Conservation (phyloP, 1,284 basidiomycete species). For the Gomphus sp. region DNA sequence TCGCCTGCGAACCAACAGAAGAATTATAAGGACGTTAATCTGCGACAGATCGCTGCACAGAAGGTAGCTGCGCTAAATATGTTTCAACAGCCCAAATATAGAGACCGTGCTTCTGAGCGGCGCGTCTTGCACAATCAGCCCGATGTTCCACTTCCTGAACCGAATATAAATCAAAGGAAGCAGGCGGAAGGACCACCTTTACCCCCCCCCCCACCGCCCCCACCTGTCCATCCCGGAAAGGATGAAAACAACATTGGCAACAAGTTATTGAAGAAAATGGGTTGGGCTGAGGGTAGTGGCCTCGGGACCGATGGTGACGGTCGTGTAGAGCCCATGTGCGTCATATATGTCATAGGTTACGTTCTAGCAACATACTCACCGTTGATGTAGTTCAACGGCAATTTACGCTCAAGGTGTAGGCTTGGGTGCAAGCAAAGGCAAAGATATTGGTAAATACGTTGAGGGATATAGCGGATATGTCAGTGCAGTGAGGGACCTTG, state of each 20-base stretch:
- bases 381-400: constrained; percentile 53
- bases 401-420: constrained; percentile 83
- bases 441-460: constrained; percentile 68
- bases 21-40: constrained; percentile 64
- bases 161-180: constrained; percentile 22
- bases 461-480: constrained; percentile 68
- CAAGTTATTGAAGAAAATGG: constrained; percentile 91
- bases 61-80: constrained; percentile 40
- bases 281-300: constrained; percentile 87
- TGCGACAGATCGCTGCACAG: constrained; percentile 65
- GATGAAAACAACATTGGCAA: constrained; percentile 83
- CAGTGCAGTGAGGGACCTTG: constrained; percentile 60
- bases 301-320: constrained; percentile 75
- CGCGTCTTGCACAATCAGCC: constrained; percentile 85
- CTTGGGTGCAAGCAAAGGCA: constrained; percentile 80
- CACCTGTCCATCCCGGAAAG: constrained; percentile 54
- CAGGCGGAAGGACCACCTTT: constrained; percentile 54
- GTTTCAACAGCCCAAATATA: constrained; percentile 61
- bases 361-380: background rate
- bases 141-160: constrained; percentile 62
- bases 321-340: constrained; percentile 77
- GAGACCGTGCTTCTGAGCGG: constrained; percentile 86
- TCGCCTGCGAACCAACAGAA: constrained; percentile 40
- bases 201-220: constrained; percentile 52
- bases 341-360: constrained; percentile 8